Conservation (phyloP, 2,329 filamentous ascomycete genomes). For the Raffaelea albimanens region DNA sequence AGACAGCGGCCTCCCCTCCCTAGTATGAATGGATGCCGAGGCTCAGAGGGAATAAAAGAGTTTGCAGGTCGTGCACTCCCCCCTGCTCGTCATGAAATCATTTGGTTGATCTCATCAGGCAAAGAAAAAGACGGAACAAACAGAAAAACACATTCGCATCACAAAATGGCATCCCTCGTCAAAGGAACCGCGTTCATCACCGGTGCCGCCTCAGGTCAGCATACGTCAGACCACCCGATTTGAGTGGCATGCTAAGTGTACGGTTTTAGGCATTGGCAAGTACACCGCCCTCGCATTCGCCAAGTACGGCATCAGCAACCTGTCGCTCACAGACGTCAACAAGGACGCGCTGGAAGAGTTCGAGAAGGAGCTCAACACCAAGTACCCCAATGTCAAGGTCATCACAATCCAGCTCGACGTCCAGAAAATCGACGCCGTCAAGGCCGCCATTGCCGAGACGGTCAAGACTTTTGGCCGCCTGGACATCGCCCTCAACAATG, state of each 20-base stretch:
- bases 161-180: conserved; percentile 3
- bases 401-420: conserved; percentile 34
- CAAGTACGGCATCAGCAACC: conserved; percentile 33
- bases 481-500: conserved; percentile 47
- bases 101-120: no score
- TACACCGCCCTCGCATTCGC: conserved; percentile 36
- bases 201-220: conserved; percentile 9
- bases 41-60: no score
- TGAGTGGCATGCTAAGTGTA: neutral
- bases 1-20: no score
- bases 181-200: conserved; percentile 12
- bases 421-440: conserved; percentile 29
- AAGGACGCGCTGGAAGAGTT: conserved; percentile 20
- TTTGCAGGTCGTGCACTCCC: no score
- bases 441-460: conserved; percentile 29
- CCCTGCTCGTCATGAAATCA: no score
- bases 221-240: neutral
- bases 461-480: conserved; percentile 39
- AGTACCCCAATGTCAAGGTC: conserved; percentile 27
- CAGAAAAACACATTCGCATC: no score
- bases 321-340: conserved; percentile 38
- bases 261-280: conserved; percentile 36
- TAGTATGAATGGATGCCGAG: no score
- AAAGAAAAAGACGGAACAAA: no score
- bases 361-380: conserved; percentile 21